Evolutionary conservation across 306 rosid species (phyloP).

Genomic region (apple (Malus domestica)): ASM211411v1 NC_041798.1:31541001-31541500

Average conservation of each 20-base stretch:
- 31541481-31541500: neutral
- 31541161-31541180: constrained; percentile 71
- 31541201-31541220: constrained; percentile 85
- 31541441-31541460: constrained; percentile 45
- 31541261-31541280: constrained; percentile 63
- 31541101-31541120: neutral
- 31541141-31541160: constrained; percentile 65
- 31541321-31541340: constrained; percentile 28
- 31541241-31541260: constrained; percentile 85
- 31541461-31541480: constrained; percentile 7
- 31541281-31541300: constrained; percentile 69
- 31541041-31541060: neutral
- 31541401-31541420: constrained; percentile 86
- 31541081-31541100: neutral
- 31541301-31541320: constrained; percentile 69
- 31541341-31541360: constrained; percentile 45
- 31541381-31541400: constrained; percentile 73
- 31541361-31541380: constrained; percentile 64
- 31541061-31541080: neutral
- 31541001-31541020: neutral
- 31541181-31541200: constrained; percentile 75
- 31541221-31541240: constrained; percentile 78
- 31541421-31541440: constrained; percentile 70
- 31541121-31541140: neutral
- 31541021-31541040: neutral